A percentile compares a stretch with the other conserved stretches of the same genome.
These are phyloP conservation scores for Termitomyces sp. DNA, from an alignment of 768 basidiomycete species.

Conservation along the genomic window DNA sequence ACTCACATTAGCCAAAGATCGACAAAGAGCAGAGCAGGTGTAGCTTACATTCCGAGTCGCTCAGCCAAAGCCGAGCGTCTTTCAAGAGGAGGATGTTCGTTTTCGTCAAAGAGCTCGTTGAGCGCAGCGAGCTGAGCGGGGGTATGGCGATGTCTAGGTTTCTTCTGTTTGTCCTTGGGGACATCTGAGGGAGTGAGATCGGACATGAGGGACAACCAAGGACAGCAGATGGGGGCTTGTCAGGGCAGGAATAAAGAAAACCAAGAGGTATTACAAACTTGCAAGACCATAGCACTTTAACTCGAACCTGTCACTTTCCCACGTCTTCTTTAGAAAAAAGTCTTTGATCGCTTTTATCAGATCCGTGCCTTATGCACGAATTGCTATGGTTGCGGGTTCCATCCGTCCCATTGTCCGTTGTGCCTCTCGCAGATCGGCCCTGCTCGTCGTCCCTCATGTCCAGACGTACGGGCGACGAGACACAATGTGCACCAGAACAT, in stretches of 20 bases:
- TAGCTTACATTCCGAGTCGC: conserved; percentile 68
- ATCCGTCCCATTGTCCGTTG: neutral
- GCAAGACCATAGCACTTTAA: conserved; percentile 16
- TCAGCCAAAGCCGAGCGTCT: conserved; percentile 64
- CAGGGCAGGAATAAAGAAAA: conserved; percentile 12
- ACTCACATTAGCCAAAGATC: conserved; percentile 6
- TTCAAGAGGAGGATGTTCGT: conserved; percentile 70
- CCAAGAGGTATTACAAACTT: conserved; percentile 18
- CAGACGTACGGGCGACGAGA: neutral
- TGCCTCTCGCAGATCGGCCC: neutral
- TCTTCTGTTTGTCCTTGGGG: conserved; percentile 52
- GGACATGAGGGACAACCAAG: conserved; percentile 21
- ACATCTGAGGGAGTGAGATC: conserved; percentile 18
- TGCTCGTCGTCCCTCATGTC: neutral
- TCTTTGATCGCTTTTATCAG: conserved; percentile 13
- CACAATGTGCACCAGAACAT: neutral
- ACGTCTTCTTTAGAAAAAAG: conserved; percentile 20
- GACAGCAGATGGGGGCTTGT: conserved; percentile 12
- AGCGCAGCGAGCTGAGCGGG: conserved; percentile 68
- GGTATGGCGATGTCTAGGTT: conserved; percentile 74
- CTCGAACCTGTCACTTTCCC: conserved; percentile 18
- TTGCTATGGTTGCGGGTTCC: neutral
- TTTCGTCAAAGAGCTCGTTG: conserved; percentile 73
- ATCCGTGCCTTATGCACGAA: conserved; percentile 6
- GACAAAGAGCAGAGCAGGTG: conserved; percentile 8